phyloP scores from a whole-genome alignment of 495 filamentous ascomycete species.

The Friedmanniomyces simplex region DNA sequence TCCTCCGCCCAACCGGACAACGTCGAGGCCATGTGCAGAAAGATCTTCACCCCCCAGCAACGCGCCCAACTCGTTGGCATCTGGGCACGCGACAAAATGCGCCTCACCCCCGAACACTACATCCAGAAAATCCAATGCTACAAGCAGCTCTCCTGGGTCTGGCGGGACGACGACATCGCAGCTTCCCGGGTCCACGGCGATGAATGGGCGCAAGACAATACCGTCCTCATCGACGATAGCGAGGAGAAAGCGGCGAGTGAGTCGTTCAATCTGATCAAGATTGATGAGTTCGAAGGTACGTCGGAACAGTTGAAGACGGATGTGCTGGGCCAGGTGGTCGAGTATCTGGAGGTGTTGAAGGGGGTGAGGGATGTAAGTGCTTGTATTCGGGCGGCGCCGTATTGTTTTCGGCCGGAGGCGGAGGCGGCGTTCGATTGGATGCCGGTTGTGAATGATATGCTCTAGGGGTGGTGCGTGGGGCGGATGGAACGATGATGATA shows the following conservation, averaged over 20 bases:
- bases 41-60: constrained; percentile 41
- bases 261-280: constrained; percentile 69
- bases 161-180: constrained; percentile 48
- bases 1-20: constrained; percentile 69
- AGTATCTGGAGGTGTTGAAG: constrained; percentile 30
- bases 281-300: constrained; percentile 60
- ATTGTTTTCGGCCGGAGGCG: background rate
- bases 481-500: background rate
- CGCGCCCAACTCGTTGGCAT: constrained; percentile 45
- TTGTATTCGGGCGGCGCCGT: constrained; percentile 17
- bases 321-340: constrained; percentile 28
- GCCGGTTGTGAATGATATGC: constrained; percentile 1
- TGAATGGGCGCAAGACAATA: constrained; percentile 72
- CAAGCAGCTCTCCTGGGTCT: constrained; percentile 66
- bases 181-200: constrained; percentile 37
- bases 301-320: constrained; percentile 21
- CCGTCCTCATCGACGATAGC: constrained; percentile 80
- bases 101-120: constrained; percentile 53
- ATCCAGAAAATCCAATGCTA: constrained; percentile 69
- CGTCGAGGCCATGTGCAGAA: constrained; percentile 48
- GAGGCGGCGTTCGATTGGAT: background rate
- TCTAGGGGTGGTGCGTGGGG: background rate
- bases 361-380: constrained; percentile 34
- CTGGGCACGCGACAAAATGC: constrained; percentile 76
- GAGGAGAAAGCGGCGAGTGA: constrained; percentile 66